A percentile compares a stretch with the other conserved stretches of the same genome.
Conservation (phyloP, 345 rosid species). For the Salix suchowensis region DNA sequence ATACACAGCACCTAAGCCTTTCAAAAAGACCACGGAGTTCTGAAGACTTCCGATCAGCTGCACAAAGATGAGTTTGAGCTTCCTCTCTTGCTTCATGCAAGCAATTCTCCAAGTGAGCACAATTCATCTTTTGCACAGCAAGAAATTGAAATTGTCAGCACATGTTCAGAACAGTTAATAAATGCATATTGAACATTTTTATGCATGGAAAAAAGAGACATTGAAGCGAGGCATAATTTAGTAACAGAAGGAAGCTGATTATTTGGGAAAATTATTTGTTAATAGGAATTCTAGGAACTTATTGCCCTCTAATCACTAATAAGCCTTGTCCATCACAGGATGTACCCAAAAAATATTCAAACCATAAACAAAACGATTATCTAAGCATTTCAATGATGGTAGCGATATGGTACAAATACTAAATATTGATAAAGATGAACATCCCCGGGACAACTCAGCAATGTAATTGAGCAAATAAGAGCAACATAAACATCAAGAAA, state of each 20-base stretch:
- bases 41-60: constrained; percentile 83
- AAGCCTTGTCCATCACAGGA: neutral
- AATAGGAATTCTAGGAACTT: neutral
- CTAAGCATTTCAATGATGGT: neutral
- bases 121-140: constrained; percentile 63
- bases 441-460: neutral
- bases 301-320: neutral
- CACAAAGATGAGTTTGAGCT: constrained; percentile 94
- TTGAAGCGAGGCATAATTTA: neutral
- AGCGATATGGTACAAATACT: neutral
- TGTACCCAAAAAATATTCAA: neutral
- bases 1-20: constrained; percentile 65
- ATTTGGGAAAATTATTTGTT: neutral
- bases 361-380: neutral
- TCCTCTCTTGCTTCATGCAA: constrained; percentile 99
- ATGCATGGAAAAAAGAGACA: neutral
- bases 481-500: neutral
- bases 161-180: neutral
- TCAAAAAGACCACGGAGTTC: constrained; percentile 81
- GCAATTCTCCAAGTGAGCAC: constrained; percentile 95
- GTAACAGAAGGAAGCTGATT: too few relatives aligned
- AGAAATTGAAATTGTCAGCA: neutral
- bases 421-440: neutral
- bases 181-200: neutral
- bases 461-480: neutral